Evolutionary conservation across 768 basidiomycete genomes (phyloP).

Genomic region (Guyanaporus albipodus): DNA sequence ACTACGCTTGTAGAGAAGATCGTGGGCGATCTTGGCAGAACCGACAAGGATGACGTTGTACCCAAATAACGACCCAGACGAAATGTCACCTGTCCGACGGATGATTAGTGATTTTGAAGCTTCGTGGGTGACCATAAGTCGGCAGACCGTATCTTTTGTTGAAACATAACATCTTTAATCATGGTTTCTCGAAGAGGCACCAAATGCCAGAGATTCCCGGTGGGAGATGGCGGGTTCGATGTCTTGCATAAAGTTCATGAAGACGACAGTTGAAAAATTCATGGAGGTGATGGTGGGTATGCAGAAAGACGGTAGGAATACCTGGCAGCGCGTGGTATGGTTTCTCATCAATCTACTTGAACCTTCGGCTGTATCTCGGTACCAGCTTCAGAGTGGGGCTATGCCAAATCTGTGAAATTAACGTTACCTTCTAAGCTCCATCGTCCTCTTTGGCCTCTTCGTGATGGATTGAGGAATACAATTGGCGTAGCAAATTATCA

Average conservation of each 20-base stretch:
- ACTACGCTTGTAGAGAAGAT: slow-evolving; percentile 45
- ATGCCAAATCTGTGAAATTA: too few relatives aligned
- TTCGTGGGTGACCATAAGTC: not conserved
- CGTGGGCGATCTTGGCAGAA: slow-evolving; percentile 36
- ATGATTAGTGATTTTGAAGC: not conserved
- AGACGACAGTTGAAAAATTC: too few relatives aligned
- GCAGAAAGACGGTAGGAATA: too few relatives aligned
- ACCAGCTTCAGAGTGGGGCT: too few relatives aligned
- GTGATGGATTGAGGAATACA: not conserved
- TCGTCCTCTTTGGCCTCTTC: not conserved
- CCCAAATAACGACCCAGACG: slow-evolving; percentile 6
- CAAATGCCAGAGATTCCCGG: slow-evolving; percentile 15
- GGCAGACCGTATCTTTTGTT: slow-evolving; percentile 11
- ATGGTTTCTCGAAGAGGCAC: slow-evolving; percentile 10
- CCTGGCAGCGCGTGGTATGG: too few relatives aligned
- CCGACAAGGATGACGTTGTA: slow-evolving; percentile 42
- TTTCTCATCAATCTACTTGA: too few relatives aligned
- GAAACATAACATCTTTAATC: slow-evolving; percentile 10
- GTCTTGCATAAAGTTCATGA: not conserved
- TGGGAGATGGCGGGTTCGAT: slow-evolving; percentile 5
- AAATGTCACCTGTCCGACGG: slow-evolving; percentile 11
- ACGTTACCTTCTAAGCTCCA: not conserved
- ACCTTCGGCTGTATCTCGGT: too few relatives aligned
- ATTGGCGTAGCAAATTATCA: too few relatives aligned
- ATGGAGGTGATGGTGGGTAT: too few relatives aligned